These are phyloP conservation scores for Candida xiaguanensis DNA, from an alignment of 805 yeast species.

Conservation along the genomic window DNA sequence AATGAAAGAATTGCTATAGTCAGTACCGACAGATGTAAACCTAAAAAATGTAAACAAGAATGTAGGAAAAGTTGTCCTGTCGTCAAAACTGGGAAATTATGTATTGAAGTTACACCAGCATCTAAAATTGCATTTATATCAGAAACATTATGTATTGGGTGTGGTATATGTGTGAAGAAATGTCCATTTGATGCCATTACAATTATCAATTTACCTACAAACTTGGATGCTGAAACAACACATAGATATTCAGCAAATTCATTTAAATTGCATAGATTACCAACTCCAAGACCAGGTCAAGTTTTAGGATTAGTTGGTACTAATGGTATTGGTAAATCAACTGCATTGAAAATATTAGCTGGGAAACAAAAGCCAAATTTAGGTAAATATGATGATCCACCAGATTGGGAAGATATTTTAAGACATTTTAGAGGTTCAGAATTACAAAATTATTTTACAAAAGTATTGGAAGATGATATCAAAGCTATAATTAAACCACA, in stretches of 20 bases:
- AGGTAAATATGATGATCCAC: constrained; percentile 93
- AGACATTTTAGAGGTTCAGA: constrained; percentile 94
- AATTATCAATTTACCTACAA: constrained; percentile 94
- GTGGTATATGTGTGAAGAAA: constrained; percentile 99
- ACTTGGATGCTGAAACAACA: constrained; percentile 86
- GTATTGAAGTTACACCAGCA: constrained; percentile 92
- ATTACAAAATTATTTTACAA: constrained; percentile 92
- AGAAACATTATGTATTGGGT: constrained; percentile 93
- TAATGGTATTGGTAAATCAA: constrained; percentile 98
- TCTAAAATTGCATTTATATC: constrained; percentile 93
- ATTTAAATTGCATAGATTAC: constrained; percentile 93
- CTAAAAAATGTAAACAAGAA: constrained; percentile 97
- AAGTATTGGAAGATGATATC: constrained; percentile 87
- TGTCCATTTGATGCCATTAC: constrained; percentile 98
- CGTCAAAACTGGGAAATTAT: constrained; percentile 93
- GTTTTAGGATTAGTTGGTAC: constrained; percentile 97
- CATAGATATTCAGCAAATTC: constrained; percentile 98
- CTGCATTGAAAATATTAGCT: constrained; percentile 93
- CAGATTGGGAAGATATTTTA: constrained; percentile 94
- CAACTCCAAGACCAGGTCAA: constrained; percentile 99
- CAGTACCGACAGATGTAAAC: constrained; percentile 91
- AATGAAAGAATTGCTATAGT: constrained; percentile 93
- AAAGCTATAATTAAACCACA: constrained; percentile 98
- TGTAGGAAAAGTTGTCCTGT: constrained; percentile 97
- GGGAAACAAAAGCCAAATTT: constrained; percentile 97